These are phyloP conservation scores for Pseudogymnoascus verrucosus DNA, from an alignment of 2,329 filamentous ascomycete genomes.

Conservation along the genomic window DNA sequence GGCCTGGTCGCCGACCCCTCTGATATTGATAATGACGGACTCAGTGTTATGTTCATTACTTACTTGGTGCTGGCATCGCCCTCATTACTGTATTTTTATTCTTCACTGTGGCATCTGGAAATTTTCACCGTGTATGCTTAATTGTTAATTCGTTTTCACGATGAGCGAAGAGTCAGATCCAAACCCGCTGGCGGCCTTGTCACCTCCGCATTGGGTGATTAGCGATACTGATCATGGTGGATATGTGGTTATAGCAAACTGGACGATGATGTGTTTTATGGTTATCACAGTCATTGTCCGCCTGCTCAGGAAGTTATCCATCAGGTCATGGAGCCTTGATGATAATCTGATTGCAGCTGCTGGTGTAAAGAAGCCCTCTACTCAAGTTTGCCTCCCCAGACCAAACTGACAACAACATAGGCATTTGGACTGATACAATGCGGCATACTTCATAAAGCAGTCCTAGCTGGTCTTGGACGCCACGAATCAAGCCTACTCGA, in stretches of 20 bases:
- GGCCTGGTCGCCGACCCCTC: not conserved
- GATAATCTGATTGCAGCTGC: not conserved
- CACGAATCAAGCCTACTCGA: slow-evolving; percentile 21
- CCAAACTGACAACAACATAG: not conserved
- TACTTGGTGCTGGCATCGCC: not conserved
- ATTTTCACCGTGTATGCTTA: not conserved
- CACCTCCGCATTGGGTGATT: slow-evolving; percentile 2
- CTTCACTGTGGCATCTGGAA: not conserved
- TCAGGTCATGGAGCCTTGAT: slow-evolving; percentile 6
- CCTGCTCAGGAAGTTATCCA: not conserved
- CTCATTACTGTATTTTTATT: not conserved
- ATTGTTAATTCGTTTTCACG: not conserved
- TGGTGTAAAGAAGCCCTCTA: not conserved
- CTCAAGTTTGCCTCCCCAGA: not conserved
- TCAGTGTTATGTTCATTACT: not conserved
- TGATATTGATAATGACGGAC: not conserved
- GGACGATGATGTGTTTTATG: slow-evolving; percentile 7
- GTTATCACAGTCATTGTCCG: not conserved
- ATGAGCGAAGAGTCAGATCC: not conserved
- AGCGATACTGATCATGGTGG: not conserved
- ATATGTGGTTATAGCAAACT: slow-evolving; percentile 3
- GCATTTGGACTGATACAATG: slow-evolving; percentile 1
- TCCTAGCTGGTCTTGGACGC: slow-evolving; percentile 23
- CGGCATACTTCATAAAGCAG: slow-evolving; percentile 10
- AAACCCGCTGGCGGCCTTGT: slow-evolving; percentile 1